These are phyloP conservation scores for Aphanomyces euteiches DNA, from an alignment of 352 stramenopile species.

Conservation along the genomic window DNA sequence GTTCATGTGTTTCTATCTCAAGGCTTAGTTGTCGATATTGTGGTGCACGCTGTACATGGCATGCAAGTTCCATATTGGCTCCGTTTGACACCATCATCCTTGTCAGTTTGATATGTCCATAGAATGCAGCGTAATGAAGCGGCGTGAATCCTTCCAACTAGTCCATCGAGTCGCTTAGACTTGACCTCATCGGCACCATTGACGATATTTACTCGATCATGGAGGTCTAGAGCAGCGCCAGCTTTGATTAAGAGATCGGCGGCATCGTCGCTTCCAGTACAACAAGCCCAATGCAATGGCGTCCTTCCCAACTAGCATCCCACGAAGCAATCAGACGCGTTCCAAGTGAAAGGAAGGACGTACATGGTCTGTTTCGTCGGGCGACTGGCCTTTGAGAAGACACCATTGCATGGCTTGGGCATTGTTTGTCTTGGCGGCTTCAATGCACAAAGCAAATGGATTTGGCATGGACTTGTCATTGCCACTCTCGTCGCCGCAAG, in stretches of 20 bases:
- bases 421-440: conserved; percentile 49
- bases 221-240: conserved; percentile 59
- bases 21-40: background rate
- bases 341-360: background rate
- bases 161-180: conserved; percentile 29
- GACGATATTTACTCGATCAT: conserved; percentile 14
- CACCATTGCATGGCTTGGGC: conserved; percentile 52
- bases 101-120: conserved; percentile 69
- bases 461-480: conserved; percentile 41
- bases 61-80: conserved; percentile 43
- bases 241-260: conserved; percentile 58
- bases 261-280: conserved; percentile 56
- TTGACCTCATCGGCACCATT: background rate
- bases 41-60: background rate
- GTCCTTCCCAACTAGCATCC: conserved; percentile 46
- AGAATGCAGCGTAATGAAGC: conserved; percentile 70
- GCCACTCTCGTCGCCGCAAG: background rate
- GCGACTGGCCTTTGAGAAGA: conserved; percentile 51
- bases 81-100: conserved; percentile 54
- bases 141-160: conserved; percentile 53
- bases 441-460: conserved; percentile 59
- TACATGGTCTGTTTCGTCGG: conserved; percentile 53
- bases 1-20: conserved; percentile 49
- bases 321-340: background rate
- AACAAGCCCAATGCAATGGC: conserved; percentile 61